A percentile compares a stretch with the other conserved stretches of the same genome.
Evolutionary conservation across 495 filamentous ascomycete species (phyloP).

Genomic region (Penicillium paradoxum): DNA sequence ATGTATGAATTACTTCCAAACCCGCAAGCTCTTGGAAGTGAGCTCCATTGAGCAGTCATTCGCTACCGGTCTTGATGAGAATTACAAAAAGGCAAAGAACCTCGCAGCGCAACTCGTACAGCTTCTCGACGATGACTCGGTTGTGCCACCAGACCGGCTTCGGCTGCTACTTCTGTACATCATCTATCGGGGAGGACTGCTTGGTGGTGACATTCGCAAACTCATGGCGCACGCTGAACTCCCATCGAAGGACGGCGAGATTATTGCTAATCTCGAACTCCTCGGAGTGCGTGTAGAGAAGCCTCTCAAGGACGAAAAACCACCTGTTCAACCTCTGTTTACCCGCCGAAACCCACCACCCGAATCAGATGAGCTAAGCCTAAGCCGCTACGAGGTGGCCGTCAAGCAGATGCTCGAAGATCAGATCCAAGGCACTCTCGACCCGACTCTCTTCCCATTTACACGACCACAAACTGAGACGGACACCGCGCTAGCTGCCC

Average conservation of each 20-base stretch:
- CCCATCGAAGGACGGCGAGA: slow-evolving; percentile 63
- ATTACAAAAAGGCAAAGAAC: slow-evolving; percentile 85
- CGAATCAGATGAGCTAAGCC: slow-evolving; percentile 48
- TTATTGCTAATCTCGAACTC: slow-evolving; percentile 72
- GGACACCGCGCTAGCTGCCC: slow-evolving; percentile 50
- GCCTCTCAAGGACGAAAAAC: slow-evolving; percentile 68
- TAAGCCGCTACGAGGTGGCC: slow-evolving; percentile 47
- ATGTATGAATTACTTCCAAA: slow-evolving; percentile 87
- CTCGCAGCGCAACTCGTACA: slow-evolving; percentile 80
- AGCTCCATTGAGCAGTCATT: slow-evolving; percentile 81
- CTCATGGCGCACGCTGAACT: slow-evolving; percentile 80
- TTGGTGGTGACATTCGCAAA: slow-evolving; percentile 77
- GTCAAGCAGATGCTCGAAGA: slow-evolving; percentile 67
- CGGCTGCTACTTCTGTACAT: slow-evolving; percentile 81
- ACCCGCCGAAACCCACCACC: slow-evolving; percentile 50
- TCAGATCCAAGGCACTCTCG: slow-evolving; percentile 52
- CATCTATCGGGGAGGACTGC: slow-evolving; percentile 82
- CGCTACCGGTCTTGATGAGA: slow-evolving; percentile 90
- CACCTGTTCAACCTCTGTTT: slow-evolving; percentile 61
- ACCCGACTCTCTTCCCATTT: slow-evolving; percentile 67
- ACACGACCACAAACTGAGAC: slow-evolving; percentile 68
- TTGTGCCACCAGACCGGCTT: slow-evolving; percentile 67
- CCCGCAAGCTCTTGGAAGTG: slow-evolving; percentile 77
- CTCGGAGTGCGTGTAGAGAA: slow-evolving; percentile 74
- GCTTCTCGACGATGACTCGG: slow-evolving; percentile 72